Conservation (phyloP, 352 stramenopile genomes). For the Phytophthora syringae region DNA sequence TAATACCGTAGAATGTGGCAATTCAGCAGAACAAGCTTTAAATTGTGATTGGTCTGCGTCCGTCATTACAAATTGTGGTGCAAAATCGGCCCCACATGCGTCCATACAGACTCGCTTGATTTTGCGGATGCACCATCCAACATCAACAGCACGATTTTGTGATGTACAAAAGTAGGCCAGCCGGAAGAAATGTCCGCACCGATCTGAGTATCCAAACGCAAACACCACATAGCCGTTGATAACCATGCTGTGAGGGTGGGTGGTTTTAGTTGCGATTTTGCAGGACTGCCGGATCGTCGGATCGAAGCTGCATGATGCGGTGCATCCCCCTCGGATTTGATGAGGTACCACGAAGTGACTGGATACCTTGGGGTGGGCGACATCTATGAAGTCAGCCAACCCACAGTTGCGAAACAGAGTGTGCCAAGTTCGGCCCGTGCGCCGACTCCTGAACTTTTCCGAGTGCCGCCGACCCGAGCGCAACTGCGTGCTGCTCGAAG, state of each 20-base stretch:
- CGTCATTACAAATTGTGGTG: background rate
- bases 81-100: background rate
- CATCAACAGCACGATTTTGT: background rate
- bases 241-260: background rate
- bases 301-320: too few species aligned
- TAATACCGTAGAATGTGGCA: background rate
- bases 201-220: slow-evolving; percentile 2
- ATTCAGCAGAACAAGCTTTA: background rate
- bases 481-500: too few species aligned
- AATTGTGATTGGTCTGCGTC: background rate
- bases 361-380: too few species aligned
- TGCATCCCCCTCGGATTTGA: too few species aligned
- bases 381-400: too few species aligned
- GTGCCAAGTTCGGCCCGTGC: too few species aligned
- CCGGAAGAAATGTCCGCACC: background rate
- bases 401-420: too few species aligned
- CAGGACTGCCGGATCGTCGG: too few species aligned
- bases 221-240: background rate
- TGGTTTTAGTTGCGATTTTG: too few species aligned
- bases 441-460: too few species aligned
- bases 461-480: too few species aligned
- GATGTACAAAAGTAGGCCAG: slow-evolving; percentile 1
- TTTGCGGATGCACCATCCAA: background rate
- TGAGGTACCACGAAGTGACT: too few species aligned
- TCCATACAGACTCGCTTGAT: background rate